phyloP scores from a whole-genome alignment of 225 moss, liverwort and hornwort species.

The Physcomitrellopsis africana region DNA sequence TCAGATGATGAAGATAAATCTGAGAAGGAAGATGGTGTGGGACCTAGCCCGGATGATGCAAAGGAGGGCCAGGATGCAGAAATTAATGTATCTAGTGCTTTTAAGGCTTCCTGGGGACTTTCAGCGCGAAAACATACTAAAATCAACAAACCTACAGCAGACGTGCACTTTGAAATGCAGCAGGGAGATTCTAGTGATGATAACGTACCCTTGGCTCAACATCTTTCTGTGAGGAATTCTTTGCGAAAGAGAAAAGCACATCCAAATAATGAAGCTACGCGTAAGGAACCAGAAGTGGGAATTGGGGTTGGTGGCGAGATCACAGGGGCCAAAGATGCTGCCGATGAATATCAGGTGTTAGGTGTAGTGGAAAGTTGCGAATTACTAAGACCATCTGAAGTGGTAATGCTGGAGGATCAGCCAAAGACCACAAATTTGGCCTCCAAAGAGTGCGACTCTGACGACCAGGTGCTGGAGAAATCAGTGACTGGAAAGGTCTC shows the following conservation, averaged over 20 bases:
- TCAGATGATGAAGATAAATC: constrained; percentile 31
- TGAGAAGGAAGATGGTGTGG: constrained; percentile 26
- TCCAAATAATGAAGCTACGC: neutral
- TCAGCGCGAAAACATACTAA: constrained; percentile 33
- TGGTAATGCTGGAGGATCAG: constrained; percentile 1
- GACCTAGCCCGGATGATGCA: constrained; percentile 14
- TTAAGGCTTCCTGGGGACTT: constrained; percentile 43
- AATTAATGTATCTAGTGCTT: neutral
- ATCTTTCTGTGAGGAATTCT: constrained; percentile 27
- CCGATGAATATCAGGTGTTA: constrained; percentile 8
- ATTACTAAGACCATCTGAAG: neutral
- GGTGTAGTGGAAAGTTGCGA: neutral
- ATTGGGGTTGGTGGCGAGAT: constrained; percentile 10
- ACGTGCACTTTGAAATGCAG: neutral
- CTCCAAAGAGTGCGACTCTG: constrained; percentile 1
- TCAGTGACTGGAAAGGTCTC: constrained; percentile 1
- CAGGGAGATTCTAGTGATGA: constrained; percentile 34
- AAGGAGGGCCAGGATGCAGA: constrained; percentile 15
- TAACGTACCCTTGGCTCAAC: constrained; percentile 38
- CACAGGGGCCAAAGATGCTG: constrained; percentile 7
- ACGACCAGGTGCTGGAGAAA: constrained; percentile 10
- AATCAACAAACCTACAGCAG: neutral
- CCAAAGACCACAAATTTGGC: neutral
- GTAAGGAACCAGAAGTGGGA: constrained; percentile 16
- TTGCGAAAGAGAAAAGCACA: constrained; percentile 22